Evolutionary conservation across 2,329 filamentous ascomycete genomes (phyloP), one percentile per base, ranked within the genome.

Genomic region (Pestalotiopsis sp.): DNA sequence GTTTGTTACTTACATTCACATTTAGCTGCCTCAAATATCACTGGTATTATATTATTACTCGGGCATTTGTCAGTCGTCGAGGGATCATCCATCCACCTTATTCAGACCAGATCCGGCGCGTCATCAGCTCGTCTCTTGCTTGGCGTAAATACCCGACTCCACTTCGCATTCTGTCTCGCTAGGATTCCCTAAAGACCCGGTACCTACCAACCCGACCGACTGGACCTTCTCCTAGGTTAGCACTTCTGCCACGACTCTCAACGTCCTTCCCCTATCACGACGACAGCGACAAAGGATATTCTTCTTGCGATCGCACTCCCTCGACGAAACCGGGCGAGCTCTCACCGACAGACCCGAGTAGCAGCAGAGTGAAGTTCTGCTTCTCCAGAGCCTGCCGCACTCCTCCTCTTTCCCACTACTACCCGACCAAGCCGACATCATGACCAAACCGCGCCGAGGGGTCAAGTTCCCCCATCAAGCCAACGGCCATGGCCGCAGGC

Each of bases 401-500:
- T 24, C 6, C 26, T 40, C 14, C 48, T 55, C 13, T 57, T 52
- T 44, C 20, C 38, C 24, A 40, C 60, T n/a, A 40, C 60, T n/a
- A 17, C 40, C 35, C 44, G 38, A 17, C 56, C 14, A 59, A 44
- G 58, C 67, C 64, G 60, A 65, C 70, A 67, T 66, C 70, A 78
- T 78, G 77, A 73, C 76, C 63, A 78, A 77, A 71, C 75, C 80
- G 67, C 81, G 81, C 70, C 83, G 85, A 77, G 86, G 85, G 75
- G 86, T 88, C 69, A 83, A 84, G 71, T 88, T 88, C 78, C 84
- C 84, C 72, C 81, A 82, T 73, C 84, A 82, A 73, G 22, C 56
- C 56, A 86, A 87, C 70, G 82, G 82, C 68, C 78, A 81, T 65
- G 73, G 71, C 67, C 85, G 89, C 73, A 89, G 91, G 73, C 86